Evolutionary conservation across 192 early-diverging fungal species (phyloP), one percentile per base, ranked within the genome.

Genomic region (Backusella westeae): DNA sequence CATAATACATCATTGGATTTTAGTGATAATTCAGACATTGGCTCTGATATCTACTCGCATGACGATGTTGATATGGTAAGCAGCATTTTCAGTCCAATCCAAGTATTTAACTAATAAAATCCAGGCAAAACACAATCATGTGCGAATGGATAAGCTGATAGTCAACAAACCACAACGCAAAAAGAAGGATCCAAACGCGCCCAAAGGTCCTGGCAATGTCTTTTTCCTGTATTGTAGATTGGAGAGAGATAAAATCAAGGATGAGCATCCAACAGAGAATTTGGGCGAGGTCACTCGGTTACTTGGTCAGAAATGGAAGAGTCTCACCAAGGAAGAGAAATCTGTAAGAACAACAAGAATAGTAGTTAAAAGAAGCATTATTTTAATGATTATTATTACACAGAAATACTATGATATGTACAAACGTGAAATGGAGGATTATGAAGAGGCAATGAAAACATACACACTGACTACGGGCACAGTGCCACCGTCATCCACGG

Each of bases 261-360:
- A 84, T 70, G 75, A 84, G 38, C 73, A 81, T 42, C 77, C 76
- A 32, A 76, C 77, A 29, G 81, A 84, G 65, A 78, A 76, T 52
- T 67, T 82, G 6, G 77, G 78, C 19, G 80, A 82, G 38, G 78
- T 84, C 23, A 84, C 83, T 7, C 69, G 77, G 42, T 73, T 84
- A 14, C 67, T 84, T 29, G 81, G 83, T 65, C 80, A 82, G 68
- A 82, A 80, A 78, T 84, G 83, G 83, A 82, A 84, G 52, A 75
- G 75, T 71, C 44, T 84, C 23, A 42, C 75, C 0, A 72, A 79
- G 67, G 83, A 84, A 56, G 80, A 82, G 53, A 84, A 82, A 77
- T 49, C 79, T 65, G 78, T 75, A 75, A 75, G 41, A 9, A 29
- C 5, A 59, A 4, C 9, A 23, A 53, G 2, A 34, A 1, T 35